Evolutionary conservation across 495 filamentous ascomycete genomes (phyloP), one percentile per base, ranked within the genome.

Genomic region (Niebla homalea): DNA sequence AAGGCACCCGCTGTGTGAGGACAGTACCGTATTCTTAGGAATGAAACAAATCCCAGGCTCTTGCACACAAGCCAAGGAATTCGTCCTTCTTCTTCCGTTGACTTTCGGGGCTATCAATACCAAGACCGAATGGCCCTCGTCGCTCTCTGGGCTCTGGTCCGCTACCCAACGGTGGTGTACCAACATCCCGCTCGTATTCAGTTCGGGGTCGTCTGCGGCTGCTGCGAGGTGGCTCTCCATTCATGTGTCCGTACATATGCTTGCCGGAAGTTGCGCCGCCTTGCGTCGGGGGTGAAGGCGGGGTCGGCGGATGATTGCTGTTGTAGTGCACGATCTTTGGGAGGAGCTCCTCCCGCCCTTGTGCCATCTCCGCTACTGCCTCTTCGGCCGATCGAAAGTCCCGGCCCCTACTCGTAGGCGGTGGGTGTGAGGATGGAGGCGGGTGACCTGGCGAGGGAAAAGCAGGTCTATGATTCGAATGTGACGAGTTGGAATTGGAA

Each of bases 331-430:
- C 86, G 52, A 97, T 83, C 58, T 87, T 86, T 12, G 92, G 92
- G 18, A 95, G 71, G 20, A 96, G 70, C 36, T 97, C 92, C 50
- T 93, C 87, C 43, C 92, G 80, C 15, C 92, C 92, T 48, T 87
- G 90, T 6, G 92, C 82, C 57, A 98, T 67, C 47, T 90, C 85
- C 23, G 83, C 83, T 46, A 96, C 87, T 6, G 85, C 92, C 62
- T 98, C 92, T 62, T 98, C 92, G 14, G 92, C 92, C 2, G 92
- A 95, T 51, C 85, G 85, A 62, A 94, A 96, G 62, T 98, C 92
- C 36, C 90, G 80, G 3, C 79, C 74, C 48, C 92, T 78, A 22
- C 73, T 70, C 21, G 76, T 71, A 19, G 72, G 67, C 49, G 63
- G 55, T 54, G 59, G 60, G 45, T 67, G 70, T 26, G 65, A 66